Conservation (phyloP, 441 rosid genomes). For the Cnidoscolus chayamansa region DNA sequence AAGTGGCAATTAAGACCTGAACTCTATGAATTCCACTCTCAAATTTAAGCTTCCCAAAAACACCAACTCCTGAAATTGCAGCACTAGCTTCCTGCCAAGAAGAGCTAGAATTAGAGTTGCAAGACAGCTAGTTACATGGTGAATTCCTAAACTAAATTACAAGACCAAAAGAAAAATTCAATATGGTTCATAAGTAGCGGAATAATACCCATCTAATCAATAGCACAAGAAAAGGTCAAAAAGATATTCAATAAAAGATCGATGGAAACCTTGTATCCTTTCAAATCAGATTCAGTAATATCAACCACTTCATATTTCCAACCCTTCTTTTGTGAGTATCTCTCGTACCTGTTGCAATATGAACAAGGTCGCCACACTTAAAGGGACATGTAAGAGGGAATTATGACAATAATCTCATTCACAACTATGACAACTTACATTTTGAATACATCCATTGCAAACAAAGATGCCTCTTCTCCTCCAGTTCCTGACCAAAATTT, state of each 20-base stretch:
- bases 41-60: constrained; percentile 88
- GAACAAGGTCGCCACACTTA: constrained; percentile 11
- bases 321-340: constrained; percentile 78
- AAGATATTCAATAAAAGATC: constrained; percentile 9
- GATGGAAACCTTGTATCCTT: constrained; percentile 71
- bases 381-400: constrained; percentile 17
- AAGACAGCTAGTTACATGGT: constrained; percentile 16
- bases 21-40: constrained; percentile 98
- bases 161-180: background rate
- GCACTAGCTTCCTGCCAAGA: constrained; percentile 87
- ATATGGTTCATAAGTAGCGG: background rate
- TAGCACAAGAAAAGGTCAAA: background rate
- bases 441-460: constrained; percentile 86
- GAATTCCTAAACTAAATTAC: background rate
- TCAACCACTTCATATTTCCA: constrained; percentile 87
- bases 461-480: constrained; percentile 97
- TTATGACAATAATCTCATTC: background rate
- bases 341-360: constrained; percentile 69
- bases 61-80: constrained; percentile 71
- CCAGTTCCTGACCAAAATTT: constrained; percentile 60
- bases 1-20: constrained; percentile 52
- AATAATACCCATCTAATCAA: background rate
- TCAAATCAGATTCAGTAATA: constrained; percentile 73
- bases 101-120: constrained; percentile 23
- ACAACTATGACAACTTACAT: constrained; percentile 51